Base-by-base conservation (phyloP, 2,329 filamentous ascomycete species). In the Alternaria gansuensis region DNA sequence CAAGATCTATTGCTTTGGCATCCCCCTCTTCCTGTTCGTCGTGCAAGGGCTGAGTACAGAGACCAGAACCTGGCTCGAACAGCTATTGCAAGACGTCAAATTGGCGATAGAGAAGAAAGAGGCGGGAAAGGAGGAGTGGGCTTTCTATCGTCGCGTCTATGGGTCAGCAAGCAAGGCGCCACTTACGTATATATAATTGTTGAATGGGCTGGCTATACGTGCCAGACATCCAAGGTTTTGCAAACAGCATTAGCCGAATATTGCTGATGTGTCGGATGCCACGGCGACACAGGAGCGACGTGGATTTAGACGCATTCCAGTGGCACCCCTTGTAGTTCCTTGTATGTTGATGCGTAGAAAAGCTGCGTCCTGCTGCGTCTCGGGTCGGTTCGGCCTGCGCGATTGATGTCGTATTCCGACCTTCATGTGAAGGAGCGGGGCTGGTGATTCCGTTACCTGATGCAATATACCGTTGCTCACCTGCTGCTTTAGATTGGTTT, bases 361-460 rank as follows among this genome's bases (percentile, higher is more conserved):
- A 24, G 13, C 31, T 36, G 21, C 21, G 29, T 13, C 44, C 36
- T 48, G 31, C 21, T 48, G 21, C 13, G 44, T 34, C 29, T 29
- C 36, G 21, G 44, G 5, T 48, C 33, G 31, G 23, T 36, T 48
- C 44, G 44, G 44, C 31, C 36, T 9, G 5, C 14, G 31, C 31
- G 23, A 14, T 24, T 36, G 7, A 36, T 48, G 14, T 48, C 21
- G 44, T 23, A 31, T 50, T 36, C 6, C 9, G 3, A 24, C 21
- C 26, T 69, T 65, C 67, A 70, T 60, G 59, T 70, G 68, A 70
- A 70, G 60, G 46, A 23, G 46, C 49, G 49, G 55, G 44, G 51
- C 49, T 56, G 62, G 39, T 48, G 58, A 62, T 58, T 55, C 53
- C 17, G 43, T 55, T 45, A 51, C 49, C 57, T 48, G 63, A 53